A percentile compares a stretch with the other conserved stretches of the same genome.
These are phyloP conservation scores for Alternaria ethzedia DNA, from an alignment of 2,329 filamentous ascomycete species.

Conservation along the genomic window DNA sequence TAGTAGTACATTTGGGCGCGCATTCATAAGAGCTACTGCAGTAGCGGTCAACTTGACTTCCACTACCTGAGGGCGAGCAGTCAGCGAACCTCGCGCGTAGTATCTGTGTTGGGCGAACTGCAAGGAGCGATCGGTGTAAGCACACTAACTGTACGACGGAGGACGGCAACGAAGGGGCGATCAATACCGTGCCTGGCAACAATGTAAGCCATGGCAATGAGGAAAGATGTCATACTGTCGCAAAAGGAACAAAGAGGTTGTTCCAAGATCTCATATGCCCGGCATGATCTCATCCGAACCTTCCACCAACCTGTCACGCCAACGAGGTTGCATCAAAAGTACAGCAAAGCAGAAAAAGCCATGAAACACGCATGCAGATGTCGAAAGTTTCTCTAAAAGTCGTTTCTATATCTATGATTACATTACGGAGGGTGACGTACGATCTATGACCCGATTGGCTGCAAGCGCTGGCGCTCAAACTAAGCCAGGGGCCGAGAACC, in stretches of 20 bases:
- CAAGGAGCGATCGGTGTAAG: conserved; percentile 7
- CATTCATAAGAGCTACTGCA: not conserved
- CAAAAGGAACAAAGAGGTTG: not conserved
- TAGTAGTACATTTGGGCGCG: not conserved
- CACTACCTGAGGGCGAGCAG: not conserved
- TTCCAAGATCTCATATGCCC: not conserved
- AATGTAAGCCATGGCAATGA: conserved; percentile 2
- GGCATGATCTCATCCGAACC: not conserved
- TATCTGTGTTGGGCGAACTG: not conserved
- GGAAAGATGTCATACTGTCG: not conserved
- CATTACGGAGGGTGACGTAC: not conserved
- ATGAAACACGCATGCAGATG: not conserved
- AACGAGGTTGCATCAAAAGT: not conserved
- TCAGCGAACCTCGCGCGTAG: not conserved
- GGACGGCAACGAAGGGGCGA: not conserved
- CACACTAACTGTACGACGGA: not conserved
- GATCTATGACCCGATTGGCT: not conserved
- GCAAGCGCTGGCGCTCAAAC: not conserved
- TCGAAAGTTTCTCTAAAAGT: not conserved
- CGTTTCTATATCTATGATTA: not conserved
- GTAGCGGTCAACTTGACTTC: not conserved
- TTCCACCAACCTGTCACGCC: not conserved
- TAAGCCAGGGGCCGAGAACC: not conserved
- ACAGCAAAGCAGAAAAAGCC: not conserved
- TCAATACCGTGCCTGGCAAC: not conserved